Base-by-base conservation (phyloP, 371 early-diverging fungal genomes). In the Syncephalastrum sp. region DNA sequence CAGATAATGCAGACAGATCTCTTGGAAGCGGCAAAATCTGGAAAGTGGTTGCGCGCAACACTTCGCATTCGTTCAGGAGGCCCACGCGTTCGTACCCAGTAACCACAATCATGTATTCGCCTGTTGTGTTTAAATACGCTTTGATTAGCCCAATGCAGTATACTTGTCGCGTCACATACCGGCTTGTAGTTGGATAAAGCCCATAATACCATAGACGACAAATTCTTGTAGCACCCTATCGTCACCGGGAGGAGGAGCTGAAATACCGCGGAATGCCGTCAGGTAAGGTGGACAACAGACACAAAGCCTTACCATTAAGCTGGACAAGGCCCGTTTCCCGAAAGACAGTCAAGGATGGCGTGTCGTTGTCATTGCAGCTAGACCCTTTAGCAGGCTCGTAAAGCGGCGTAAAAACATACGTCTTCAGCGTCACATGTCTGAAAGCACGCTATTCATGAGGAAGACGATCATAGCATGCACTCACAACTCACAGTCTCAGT, bases 41-140 rank as follows among this genome's bases (percentile, higher is more conserved):
- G 64, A 90, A 87, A n/a, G 81, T 79, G 14, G 85, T 82, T 16
- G 93, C 77, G 27, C 79, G 77, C 74, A 86, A 96, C 21, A 96
- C 82, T 38, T 86, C 83, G 42, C 89, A 77, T 15, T 78, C 82
- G 7, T 70, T 65, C 38, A 86, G 64, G 10, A 71, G 51, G 5
- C 94, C 94, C 14, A 90, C 75, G 48, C 75, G 72, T 48, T 78
- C 80, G 44, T 92, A 82, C 21, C 83, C 84, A 3, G 93, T 94
- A 42, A 95, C 86, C 27, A 92, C 83, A 25, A 97, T 75, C 64
- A 97, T 64, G 50, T 65, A 72, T 47, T 70, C 69, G 4, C 68
- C 68, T 75, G 4, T 44, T 27, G 44, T 54, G 15, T 47, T 15
- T 33, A 12, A 2, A 10, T 10, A 33, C 13, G 2, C 47, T 14